Evolutionary conservation across 805 yeast genomes (phyloP).

Genomic region (Candida patagonica): DNA sequence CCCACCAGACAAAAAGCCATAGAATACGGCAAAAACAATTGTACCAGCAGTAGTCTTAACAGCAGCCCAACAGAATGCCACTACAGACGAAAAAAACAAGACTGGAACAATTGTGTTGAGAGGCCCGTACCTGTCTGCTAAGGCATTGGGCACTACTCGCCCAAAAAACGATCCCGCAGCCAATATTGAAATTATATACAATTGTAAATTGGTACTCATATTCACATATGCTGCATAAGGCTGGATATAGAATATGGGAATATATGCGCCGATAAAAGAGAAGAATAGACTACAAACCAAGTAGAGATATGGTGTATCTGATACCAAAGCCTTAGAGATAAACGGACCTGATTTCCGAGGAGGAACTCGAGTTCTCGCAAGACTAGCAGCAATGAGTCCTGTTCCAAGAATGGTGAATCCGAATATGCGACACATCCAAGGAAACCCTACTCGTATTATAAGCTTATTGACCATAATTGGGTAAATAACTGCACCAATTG

Average conservation of each 20-base stretch:
- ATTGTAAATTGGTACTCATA: slow-evolving; percentile 16
- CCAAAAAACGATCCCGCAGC: slow-evolving; percentile 37
- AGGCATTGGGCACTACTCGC: slow-evolving; percentile 38
- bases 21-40: slow-evolving; percentile 23
- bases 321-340: slow-evolving; percentile 16
- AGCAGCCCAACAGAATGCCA: slow-evolving; percentile 17
- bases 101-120: slow-evolving; percentile 30
- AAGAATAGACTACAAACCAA: slow-evolving; percentile 16
- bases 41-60: slow-evolving; percentile 19
- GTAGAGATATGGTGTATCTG: slow-evolving; percentile 15
- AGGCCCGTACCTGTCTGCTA: slow-evolving; percentile 42
- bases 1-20: slow-evolving; percentile 28
- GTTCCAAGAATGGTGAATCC: slow-evolving; percentile 33
- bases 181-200: slow-evolving; percentile 25
- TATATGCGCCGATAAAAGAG: slow-evolving; percentile 34
- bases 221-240: slow-evolving; percentile 22
- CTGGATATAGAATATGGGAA: slow-evolving; percentile 28
- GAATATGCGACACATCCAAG: slow-evolving; percentile 39
- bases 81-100: slow-evolving; percentile 6
- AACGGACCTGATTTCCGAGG: slow-evolving; percentile 19
- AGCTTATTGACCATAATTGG: slow-evolving; percentile 39
- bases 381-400: slow-evolving; percentile 17
- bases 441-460: slow-evolving; percentile 36
- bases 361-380: slow-evolving; percentile 21
- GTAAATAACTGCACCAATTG: slow-evolving; percentile 41